phyloP scores from a whole-genome alignment of 2,329 filamentous ascomycete species.

The Fusarium dimerum region DNA sequence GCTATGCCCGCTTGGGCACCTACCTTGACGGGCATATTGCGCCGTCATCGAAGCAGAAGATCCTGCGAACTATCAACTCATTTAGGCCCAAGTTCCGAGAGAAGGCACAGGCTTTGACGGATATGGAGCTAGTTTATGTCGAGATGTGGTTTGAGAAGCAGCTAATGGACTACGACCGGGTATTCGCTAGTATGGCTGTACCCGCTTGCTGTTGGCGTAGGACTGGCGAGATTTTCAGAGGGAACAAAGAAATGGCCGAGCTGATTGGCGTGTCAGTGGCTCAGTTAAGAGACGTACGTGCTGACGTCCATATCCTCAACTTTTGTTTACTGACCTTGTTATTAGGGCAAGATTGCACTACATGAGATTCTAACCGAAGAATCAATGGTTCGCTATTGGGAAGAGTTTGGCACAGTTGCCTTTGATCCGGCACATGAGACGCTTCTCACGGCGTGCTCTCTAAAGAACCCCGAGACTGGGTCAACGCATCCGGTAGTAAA shows the following conservation, averaged over 20 bases:
- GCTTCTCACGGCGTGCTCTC: conserved; percentile 86
- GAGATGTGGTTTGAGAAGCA: conserved; percentile 99
- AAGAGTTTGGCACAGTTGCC: conserved; percentile 97
- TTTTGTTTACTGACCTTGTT: conserved; percentile 19
- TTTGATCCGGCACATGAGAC: conserved; percentile 95
- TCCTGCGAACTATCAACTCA: conserved; percentile 84
- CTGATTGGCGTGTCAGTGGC: conserved; percentile 92
- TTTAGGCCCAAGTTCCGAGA: conserved; percentile 96
- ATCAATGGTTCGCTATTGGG: conserved; percentile 95
- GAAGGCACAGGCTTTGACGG: conserved; percentile 87
- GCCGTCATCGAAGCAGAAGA: conserved; percentile 81
- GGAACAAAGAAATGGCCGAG: conserved; percentile 98
- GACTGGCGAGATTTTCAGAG: conserved; percentile 95
- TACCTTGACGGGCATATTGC: conserved; percentile 93
- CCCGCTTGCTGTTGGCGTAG: conserved; percentile 96
- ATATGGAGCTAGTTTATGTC: conserved; percentile 90
- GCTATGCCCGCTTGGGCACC: conserved; percentile 83
- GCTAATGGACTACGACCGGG: conserved; percentile 95
- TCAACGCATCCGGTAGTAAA: conserved; percentile 74
- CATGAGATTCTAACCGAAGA: conserved; percentile 97
- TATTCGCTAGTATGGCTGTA: conserved; percentile 98
- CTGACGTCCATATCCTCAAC: conserved; percentile 7
- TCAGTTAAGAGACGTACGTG: conserved; percentile 80
- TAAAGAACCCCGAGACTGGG: conserved; percentile 77
- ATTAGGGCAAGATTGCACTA: conserved; percentile 85